phyloP scores from a whole-genome alignment of 225 moss, liverwort and hornwort genomes.

The Straminergon stramineum region DNA sequence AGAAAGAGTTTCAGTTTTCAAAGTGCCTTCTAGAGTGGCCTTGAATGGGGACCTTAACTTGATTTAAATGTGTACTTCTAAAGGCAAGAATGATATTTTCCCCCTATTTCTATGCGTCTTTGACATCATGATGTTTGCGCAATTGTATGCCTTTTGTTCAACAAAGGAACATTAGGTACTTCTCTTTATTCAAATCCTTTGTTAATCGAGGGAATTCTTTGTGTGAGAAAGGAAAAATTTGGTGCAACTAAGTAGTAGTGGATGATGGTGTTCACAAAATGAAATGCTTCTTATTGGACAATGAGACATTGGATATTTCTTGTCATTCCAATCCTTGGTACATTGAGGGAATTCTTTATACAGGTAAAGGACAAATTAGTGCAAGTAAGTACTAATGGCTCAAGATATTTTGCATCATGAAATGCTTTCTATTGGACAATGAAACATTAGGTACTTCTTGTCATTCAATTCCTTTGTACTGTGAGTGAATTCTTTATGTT shows the following conservation, averaged over 20 bases:
- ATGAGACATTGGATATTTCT: neutral
- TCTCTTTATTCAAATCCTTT: too few relatives aligned
- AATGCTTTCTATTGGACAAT: neutral
- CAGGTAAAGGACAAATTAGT: neutral
- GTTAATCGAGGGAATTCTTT: too few relatives aligned
- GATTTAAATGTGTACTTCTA: neutral
- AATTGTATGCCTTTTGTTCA: neutral
- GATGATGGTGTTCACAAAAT: too few relatives aligned
- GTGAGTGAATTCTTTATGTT: neutral
- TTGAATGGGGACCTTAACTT: neutral
- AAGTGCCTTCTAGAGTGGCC: neutral
- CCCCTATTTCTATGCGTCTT: neutral
- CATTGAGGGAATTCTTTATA: neutral
- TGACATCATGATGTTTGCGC: neutral
- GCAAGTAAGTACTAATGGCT: neutral
- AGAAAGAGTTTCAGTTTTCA: neutral
- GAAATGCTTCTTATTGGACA: too few relatives aligned
- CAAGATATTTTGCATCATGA: neutral
- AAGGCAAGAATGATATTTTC: too few relatives aligned
- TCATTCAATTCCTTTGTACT: neutral
- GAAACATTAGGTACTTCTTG: neutral
- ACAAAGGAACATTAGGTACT: neutral
- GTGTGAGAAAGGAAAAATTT: too few relatives aligned
- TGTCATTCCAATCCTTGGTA: neutral
- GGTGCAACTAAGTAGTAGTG: too few relatives aligned